These are phyloP conservation scores for Sclerotinia trifoliorum DNA, from an alignment of 2,329 filamentous ascomycete genomes.

Conservation along the genomic window DNA sequence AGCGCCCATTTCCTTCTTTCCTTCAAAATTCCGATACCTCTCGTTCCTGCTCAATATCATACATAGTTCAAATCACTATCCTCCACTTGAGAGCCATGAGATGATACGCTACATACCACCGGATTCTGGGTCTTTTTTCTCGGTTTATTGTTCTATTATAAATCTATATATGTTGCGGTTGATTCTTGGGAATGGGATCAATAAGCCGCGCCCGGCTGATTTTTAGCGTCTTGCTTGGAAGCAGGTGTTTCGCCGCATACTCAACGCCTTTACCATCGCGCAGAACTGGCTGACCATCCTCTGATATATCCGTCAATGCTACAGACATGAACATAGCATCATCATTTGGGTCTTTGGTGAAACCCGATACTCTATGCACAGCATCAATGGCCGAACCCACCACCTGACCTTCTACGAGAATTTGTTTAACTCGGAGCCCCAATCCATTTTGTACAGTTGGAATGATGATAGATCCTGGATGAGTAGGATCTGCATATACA, in stretches of 20 bases:
- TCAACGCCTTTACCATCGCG: background rate
- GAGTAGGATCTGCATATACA: slow-evolving; percentile 24
- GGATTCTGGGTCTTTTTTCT: background rate
- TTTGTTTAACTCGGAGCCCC: slow-evolving; percentile 25
- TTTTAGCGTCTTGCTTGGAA: background rate
- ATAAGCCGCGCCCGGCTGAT: slow-evolving; percentile 4
- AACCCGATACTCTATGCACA: slow-evolving; percentile 18
- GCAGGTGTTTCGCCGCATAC: background rate
- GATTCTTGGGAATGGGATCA: background rate
- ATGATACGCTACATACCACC: slow-evolving; percentile 8
- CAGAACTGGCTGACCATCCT: slow-evolving; percentile 8
- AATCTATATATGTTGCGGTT: background rate
- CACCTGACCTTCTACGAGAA: slow-evolving; percentile 28
- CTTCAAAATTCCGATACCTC: background rate
- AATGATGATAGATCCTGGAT: slow-evolving; percentile 26
- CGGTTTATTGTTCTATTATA: background rate
- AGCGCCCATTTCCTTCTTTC: background rate
- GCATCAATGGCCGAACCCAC: slow-evolving; percentile 22
- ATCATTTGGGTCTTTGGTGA: background rate
- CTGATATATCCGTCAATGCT: slow-evolving; percentile 13
- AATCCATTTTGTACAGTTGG: background rate
- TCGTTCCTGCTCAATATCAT: background rate
- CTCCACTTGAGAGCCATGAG: background rate
- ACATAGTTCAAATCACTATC: background rate
- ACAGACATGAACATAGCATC: slow-evolving; percentile 4